Evolutionary conservation across 192 early-diverging fungal species (phyloP).

Genomic region (Podila clonocystis): DNA sequence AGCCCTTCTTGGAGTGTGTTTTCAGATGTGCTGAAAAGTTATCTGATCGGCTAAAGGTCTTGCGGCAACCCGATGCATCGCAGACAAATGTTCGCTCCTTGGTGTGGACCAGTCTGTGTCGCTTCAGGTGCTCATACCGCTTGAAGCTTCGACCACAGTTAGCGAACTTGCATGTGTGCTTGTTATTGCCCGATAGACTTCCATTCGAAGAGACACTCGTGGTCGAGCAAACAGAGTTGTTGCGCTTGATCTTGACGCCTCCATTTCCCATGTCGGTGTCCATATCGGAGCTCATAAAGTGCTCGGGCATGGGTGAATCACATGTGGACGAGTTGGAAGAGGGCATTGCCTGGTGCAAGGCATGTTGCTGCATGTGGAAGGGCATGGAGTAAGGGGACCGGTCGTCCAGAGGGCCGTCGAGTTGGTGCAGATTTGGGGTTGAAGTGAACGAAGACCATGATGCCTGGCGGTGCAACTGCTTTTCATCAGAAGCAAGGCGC

Average conservation of each 20-base stretch:
- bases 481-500: slow-evolving; percentile 26
- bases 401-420: slow-evolving; percentile 1
- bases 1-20: slow-evolving; percentile 68
- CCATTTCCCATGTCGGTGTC: neutral
- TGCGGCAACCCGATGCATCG: slow-evolving; percentile 68
- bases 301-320: slow-evolving; percentile 28
- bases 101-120: slow-evolving; percentile 76
- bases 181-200: slow-evolving; percentile 9
- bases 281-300: slow-evolving; percentile 3
- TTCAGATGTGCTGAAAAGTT: slow-evolving; percentile 73
- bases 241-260: slow-evolving; percentile 22
- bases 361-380: slow-evolving; percentile 6
- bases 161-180: slow-evolving; percentile 43
- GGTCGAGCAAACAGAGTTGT: slow-evolving; percentile 25
- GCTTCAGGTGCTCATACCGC: slow-evolving; percentile 79
- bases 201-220: slow-evolving; percentile 22
- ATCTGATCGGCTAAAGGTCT: slow-evolving; percentile 74
- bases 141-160: slow-evolving; percentile 67
- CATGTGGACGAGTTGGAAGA: slow-evolving; percentile 27
- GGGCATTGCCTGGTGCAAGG: slow-evolving; percentile 23
- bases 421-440: neutral
- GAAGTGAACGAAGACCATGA: slow-evolving; percentile 33
- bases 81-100: slow-evolving; percentile 71
- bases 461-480: slow-evolving; percentile 28
- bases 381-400: slow-evolving; percentile 6